phyloP scores from a whole-genome alignment of 2,329 filamentous ascomycete genomes.

The Ceratocystis harringtonii region DNA sequence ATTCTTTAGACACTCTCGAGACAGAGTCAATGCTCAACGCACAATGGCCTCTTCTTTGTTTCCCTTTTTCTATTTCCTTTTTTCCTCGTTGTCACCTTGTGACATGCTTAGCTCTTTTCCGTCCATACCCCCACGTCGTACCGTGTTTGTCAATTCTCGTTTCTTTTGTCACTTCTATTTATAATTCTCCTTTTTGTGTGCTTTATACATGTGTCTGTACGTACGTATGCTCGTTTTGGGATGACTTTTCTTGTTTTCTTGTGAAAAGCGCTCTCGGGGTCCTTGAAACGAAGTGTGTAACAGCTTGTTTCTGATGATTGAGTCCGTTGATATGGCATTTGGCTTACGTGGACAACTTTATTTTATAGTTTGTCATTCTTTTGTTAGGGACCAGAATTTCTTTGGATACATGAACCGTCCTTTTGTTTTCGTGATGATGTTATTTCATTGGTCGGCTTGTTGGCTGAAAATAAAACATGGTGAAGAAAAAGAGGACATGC shows the following conservation, averaged over 20 bases:
- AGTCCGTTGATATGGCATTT: not conserved
- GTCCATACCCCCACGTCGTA: conserved; percentile 6
- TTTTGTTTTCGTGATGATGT: too few relatives aligned
- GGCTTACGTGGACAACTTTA: not conserved
- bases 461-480: too few relatives aligned
- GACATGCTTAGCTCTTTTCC: conserved; percentile 4
- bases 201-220: not conserved
- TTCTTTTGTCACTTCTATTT: conserved; percentile 6
- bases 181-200: not conserved
- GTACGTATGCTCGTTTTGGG: not conserved
- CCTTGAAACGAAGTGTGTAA: not conserved
- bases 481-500: too few relatives aligned
- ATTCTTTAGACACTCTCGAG: conserved; percentile 1
- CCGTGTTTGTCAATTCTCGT: conserved; percentile 12
- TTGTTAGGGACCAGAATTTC: too few relatives aligned
- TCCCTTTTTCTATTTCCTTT: not conserved
- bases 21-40: conserved; percentile 1
- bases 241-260: not conserved
- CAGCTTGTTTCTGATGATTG: not conserved
- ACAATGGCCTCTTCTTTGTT: not conserved
- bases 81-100: conserved; percentile 2
- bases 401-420: too few relatives aligned
- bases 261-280: not conserved
- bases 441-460: too few relatives aligned
- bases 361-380: too few relatives aligned